Evolutionary conservation across 1,284 basidiomycete genomes (phyloP), one percentile per base, ranked within the genome.

Genomic region (Papiliotrema laurentii): DNA sequence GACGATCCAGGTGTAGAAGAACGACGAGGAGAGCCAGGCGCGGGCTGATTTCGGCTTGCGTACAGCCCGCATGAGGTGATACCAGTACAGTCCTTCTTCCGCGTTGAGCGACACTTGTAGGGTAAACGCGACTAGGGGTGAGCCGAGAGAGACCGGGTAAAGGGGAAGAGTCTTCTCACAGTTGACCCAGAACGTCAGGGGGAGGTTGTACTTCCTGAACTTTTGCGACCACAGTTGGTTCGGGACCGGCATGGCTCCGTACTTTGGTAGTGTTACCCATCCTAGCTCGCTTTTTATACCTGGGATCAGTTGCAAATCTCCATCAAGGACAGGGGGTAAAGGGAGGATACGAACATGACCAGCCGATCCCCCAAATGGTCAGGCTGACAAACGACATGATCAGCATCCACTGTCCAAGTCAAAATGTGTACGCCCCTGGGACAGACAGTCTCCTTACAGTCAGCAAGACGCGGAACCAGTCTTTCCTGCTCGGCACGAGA

Each of bases 81-180:
- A 61, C 64, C 64, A 66, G 50, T 66, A 66, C 9, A 66, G 49
- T 0, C 56, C 58, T 49, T 64, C 64, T 54, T 66, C 60, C 24
- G 60, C 60, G 35, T 59, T 62, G 21, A 66, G 55, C 2, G 59
- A 61, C 40, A 55, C 53, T 45, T 64, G 60, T 9, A 60, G 47
- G 35, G 43, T 50, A 45, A 59, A 60, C 13, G 56, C 55, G 30
- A 59, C 59, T 58, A 45, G 16, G 38, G 19, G 9, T 31, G 21
- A 19, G 41, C 10, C 13, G 13, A 19, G n/a, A 22, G 38, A 37
- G 19, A 13, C 27, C 24, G 10, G 19, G 6, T 10, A 11, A 45
- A 7, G 27, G 5, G 13, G 25, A 19, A 19, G 18, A 18, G 30
- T 39, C 19, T 6, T 7, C 40, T 42, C 19, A 43, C 41, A 11